Percentiles rank a stretch among this genome's conserved stretches.
Evolutionary conservation across 2,329 filamentous ascomycete species (phyloP).

Genomic region (Hymenoscyphus infarciens): DNA sequence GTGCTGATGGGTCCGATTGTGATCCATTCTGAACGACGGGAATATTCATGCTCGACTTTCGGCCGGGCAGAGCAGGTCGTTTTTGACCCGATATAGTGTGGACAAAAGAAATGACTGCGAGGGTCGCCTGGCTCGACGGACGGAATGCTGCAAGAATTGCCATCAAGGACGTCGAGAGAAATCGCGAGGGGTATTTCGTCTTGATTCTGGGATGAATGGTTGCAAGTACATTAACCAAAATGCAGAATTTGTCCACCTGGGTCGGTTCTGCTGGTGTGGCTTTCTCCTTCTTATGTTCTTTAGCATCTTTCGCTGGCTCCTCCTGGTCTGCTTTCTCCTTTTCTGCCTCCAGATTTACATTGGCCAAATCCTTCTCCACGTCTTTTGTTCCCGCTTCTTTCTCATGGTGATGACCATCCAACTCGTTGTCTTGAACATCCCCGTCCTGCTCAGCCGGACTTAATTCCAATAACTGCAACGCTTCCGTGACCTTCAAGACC

Average conservation of each 20-base stretch:
- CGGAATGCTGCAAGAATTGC: slow-evolving; percentile 66
- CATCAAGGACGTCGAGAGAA: slow-evolving; percentile 72
- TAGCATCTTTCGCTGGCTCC: slow-evolving; percentile 29
- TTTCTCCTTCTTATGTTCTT: slow-evolving; percentile 19
- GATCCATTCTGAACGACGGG: slow-evolving; percentile 51
- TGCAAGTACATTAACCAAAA: slow-evolving; percentile 66
- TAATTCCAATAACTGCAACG: slow-evolving; percentile 57
- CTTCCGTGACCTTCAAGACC: slow-evolving; percentile 75
- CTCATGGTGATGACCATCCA: slow-evolving; percentile 18
- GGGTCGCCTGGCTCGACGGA: slow-evolving; percentile 61
- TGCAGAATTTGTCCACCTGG: slow-evolving; percentile 55
- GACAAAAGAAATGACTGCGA: slow-evolving; percentile 66
- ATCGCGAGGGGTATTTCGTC: slow-evolving; percentile 74
- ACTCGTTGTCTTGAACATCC: slow-evolving; percentile 25
- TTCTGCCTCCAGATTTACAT: neutral
- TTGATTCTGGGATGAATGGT: slow-evolving; percentile 72
- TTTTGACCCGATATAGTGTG: slow-evolving; percentile 65
- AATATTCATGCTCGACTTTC: slow-evolving; percentile 55
- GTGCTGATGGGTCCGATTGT: slow-evolving; percentile 44
- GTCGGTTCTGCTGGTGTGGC: slow-evolving; percentile 24
- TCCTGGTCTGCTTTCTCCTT: slow-evolving; percentile 17
- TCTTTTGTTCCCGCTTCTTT: slow-evolving; percentile 1
- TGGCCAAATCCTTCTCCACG: neutral
- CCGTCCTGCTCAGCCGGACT: slow-evolving; percentile 41
- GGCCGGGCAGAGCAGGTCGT: slow-evolving; percentile 57